Percentiles rank a stretch among this genome's conserved stretches.
Evolutionary conservation across 139 green algal genomes (phyloP).

Genomic region (Axilococcus clingmanii): DNA sequence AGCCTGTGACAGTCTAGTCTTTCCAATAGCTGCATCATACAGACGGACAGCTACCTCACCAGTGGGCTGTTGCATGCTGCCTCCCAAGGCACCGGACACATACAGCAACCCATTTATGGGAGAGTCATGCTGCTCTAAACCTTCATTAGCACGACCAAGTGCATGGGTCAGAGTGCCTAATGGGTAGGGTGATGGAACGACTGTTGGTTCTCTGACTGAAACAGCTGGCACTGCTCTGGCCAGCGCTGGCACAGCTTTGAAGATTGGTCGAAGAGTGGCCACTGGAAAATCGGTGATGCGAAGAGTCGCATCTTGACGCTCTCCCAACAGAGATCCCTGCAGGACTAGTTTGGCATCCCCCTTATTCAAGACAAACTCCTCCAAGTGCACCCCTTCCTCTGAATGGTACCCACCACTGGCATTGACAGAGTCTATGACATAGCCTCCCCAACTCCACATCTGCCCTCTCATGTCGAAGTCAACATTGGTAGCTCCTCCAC

Average conservation of each 20-base stretch:
- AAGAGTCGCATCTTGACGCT: conserved; percentile 64
- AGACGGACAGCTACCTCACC: conserved; percentile 50
- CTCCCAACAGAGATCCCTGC: conserved; percentile 54
- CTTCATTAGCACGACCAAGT: background rate
- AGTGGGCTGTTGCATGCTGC: conserved; percentile 21
- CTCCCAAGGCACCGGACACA: conserved; percentile 49
- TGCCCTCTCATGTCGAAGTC: conserved; percentile 65
- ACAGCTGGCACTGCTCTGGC: conserved; percentile 42
- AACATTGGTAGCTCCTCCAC: conserved; percentile 36
- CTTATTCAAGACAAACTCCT: conserved; percentile 44
- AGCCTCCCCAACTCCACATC: conserved; percentile 64
- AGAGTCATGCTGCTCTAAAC: conserved; percentile 4
- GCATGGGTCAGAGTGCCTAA: conserved; percentile 14
- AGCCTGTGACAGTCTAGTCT: conserved; percentile 43
- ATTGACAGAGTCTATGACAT: conserved; percentile 37
- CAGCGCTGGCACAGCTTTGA: conserved; percentile 51
- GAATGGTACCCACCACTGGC: conserved; percentile 57
- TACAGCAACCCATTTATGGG: conserved; percentile 74
- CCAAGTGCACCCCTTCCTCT: conserved; percentile 69
- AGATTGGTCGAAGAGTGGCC: conserved; percentile 54
- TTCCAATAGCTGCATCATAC: conserved; percentile 63
- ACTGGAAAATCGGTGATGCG: conserved; percentile 71
- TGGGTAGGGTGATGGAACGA: conserved; percentile 13
- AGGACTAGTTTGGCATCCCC: conserved; percentile 32
- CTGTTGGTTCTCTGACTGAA: conserved; percentile 4